Base-by-base conservation (phyloP, 2,329 filamentous ascomycete species). In the Myotisia sp. region DNA sequence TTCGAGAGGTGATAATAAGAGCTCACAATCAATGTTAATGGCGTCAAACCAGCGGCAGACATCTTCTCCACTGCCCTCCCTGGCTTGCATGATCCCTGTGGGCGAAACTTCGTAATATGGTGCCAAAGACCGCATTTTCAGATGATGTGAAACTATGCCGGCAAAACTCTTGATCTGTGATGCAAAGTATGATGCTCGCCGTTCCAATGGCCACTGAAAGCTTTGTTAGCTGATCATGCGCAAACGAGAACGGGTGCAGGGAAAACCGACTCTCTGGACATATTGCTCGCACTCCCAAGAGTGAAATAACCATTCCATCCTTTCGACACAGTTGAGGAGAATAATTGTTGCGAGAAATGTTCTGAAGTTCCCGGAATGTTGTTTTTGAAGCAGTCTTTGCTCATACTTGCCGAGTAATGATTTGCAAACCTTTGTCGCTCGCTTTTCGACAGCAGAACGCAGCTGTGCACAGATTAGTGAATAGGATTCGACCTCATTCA, bases 281-380 rank as follows among this genome's bases (percentile, higher is more conserved):
- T 55, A 57, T 23, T 47, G 47, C 29, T 59, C 54, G 29, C 56
- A 53, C 22, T 70, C 64, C 65, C 65, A 71, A 1, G 57, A 63
- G 20, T 59, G 63, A 52, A 70, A 75, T 3, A 72, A 53, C 60
- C 68, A 71, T 46, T 67, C 67, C 52, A 70, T 71, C 35, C 70
- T 62, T 51, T 75, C 71, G 9, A 73, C 66, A 41, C 68, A 72
- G 38, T 67, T 70, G 16, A 76, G 54, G 1, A 75, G 55, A 10
- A 75, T 59, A n/a, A 75, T 57, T 1, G 69, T 62, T 4, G 67
- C 64, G n/a, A 76, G 52, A 46, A 73, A 74, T 0, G 70, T 74
- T 39, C 70, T 66, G 37, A 75, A 73, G 29, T 63, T 63, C 33
- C 65, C 67, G 14, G 62, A 64, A 47, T 71, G 66, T 45, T 70